phyloP scores from a whole-genome alignment of 345 rosid species.

The Eucalyptus grandis region DNA sequence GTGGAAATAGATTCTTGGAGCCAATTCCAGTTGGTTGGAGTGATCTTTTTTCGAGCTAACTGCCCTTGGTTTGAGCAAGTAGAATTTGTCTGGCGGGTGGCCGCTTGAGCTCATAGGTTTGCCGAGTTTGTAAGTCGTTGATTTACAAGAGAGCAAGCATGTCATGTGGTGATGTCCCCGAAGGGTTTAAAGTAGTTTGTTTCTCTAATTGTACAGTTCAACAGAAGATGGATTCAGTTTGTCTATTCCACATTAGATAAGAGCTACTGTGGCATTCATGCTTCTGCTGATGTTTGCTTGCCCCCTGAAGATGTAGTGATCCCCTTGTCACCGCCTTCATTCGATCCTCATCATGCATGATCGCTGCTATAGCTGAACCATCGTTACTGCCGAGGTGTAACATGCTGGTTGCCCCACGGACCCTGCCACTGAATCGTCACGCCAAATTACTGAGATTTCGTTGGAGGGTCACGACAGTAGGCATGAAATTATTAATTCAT shows the following conservation, averaged over 20 bases:
- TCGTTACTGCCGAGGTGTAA: background rate
- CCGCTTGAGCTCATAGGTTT: conserved; percentile 68
- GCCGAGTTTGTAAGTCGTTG: conserved; percentile 41
- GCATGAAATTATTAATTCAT: background rate
- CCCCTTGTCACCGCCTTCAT: too few relatives aligned
- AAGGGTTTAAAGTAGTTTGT: too few relatives aligned
- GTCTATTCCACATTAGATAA: too few relatives aligned
- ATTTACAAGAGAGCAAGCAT: background rate
- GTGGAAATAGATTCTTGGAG: conserved; percentile 43
- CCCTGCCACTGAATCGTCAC: fast-evolving
- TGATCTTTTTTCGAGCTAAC: conserved; percentile 22
- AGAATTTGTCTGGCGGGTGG: conserved; percentile 45
- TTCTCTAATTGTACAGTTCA: too few relatives aligned
- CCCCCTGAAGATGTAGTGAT: too few relatives aligned
- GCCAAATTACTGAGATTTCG: background rate
- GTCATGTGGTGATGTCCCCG: background rate
- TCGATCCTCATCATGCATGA: too few relatives aligned
- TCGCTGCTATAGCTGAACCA: too few relatives aligned
- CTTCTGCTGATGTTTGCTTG: too few relatives aligned
- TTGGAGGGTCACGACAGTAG: background rate
- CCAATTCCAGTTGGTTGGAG: conserved; percentile 34
- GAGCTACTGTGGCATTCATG: too few relatives aligned
- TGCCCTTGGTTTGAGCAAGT: conserved; percentile 41
- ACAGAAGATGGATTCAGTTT: too few relatives aligned
- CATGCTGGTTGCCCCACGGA: background rate